Evolutionary conservation across 2,329 filamentous ascomycete species (phyloP).

Genomic region (Zarea fungicola): DNA sequence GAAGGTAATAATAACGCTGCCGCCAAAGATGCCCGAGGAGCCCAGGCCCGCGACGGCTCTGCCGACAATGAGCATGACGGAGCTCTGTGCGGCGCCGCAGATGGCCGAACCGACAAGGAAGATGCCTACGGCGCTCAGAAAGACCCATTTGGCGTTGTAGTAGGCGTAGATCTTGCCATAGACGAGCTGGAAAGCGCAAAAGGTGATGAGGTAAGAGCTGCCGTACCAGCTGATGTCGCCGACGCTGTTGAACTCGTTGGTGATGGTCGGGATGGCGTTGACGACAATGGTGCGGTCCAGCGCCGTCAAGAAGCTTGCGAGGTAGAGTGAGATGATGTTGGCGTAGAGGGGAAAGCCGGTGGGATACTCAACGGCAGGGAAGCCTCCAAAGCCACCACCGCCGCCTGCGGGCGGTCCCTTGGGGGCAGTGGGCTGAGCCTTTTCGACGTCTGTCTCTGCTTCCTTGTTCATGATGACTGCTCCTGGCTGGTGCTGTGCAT

Average conservation of each 20-base stretch:
- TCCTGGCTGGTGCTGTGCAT: background rate
- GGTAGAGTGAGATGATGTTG: slow-evolving; percentile 9
- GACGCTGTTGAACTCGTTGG: slow-evolving; percentile 22
- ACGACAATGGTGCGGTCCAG: slow-evolving; percentile 27
- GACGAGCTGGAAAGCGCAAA: slow-evolving; percentile 17
- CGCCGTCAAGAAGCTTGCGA: slow-evolving; percentile 6
- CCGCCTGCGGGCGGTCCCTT: background rate
- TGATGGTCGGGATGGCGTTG: slow-evolving; percentile 32
- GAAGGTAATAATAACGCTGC: slow-evolving; percentile 23
- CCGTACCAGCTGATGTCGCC: slow-evolving; percentile 24
- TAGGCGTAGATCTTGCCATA: slow-evolving; percentile 22
- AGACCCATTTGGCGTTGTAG: slow-evolving; percentile 20
- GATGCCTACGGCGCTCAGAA: slow-evolving; percentile 17
- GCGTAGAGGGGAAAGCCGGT: slow-evolving; percentile 6
- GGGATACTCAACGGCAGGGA: slow-evolving; percentile 9
- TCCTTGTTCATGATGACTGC: background rate
- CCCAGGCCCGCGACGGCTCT: background rate
- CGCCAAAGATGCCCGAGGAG: slow-evolving; percentile 18
- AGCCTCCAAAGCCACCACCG: slow-evolving; percentile 3
- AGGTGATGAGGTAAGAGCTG: slow-evolving; percentile 19
- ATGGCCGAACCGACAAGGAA: slow-evolving; percentile 17
- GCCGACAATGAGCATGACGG: background rate
- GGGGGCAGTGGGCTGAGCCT: background rate
- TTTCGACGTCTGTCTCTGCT: background rate
- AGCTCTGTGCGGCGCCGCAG: slow-evolving; percentile 9